These are phyloP conservation scores for Marchantia polymorpha DNA, from an alignment of 225 moss, liverwort and hornwort species.

Conservation along the genomic window DNA sequence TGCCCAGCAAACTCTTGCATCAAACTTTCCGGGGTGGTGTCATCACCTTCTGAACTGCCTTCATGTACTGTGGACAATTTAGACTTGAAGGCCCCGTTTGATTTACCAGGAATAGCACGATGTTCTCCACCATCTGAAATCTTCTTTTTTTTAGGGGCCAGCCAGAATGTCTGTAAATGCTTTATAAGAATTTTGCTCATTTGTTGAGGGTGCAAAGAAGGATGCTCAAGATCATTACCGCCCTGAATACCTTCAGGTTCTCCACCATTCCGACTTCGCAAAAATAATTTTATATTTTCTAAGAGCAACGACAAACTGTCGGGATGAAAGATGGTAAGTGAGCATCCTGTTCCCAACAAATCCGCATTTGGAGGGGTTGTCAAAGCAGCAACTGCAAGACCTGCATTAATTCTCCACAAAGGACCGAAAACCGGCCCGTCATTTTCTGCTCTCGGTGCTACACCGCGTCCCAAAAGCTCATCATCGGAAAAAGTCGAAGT, in stretches of 20 bases:
- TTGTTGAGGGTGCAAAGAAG: constrained; percentile 28
- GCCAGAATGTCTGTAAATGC: constrained; percentile 61
- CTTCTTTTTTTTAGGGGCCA: constrained; percentile 54
- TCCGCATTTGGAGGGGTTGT: constrained; percentile 59
- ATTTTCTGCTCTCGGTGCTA: background rate
- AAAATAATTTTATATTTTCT: constrained; percentile 28
- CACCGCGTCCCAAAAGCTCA: background rate
- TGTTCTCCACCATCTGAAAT: constrained; percentile 12
- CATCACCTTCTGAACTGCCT: constrained; percentile 7
- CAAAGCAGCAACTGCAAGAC: constrained; percentile 59
- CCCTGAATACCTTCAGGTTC: constrained; percentile 10
- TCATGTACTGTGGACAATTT: constrained; percentile 53
- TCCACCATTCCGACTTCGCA: constrained; percentile 16
- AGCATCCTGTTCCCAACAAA: constrained; percentile 47
- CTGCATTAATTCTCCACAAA: constrained; percentile 58
- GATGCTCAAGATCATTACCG: constrained; percentile 10
- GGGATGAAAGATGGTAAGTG: constrained; percentile 50
- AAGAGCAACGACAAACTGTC: constrained; percentile 41
- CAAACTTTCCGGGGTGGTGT: constrained; percentile 37
- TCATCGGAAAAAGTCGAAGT: background rate
- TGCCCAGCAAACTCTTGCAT: constrained; percentile 80
- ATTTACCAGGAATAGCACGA: constrained; percentile 34
- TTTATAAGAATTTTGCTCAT: constrained; percentile 57
- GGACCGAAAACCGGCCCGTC: constrained; percentile 17
- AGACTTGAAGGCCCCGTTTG: constrained; percentile 25